Evolutionary conservation across 805 yeast genomes (phyloP), one percentile per base, ranked within the genome.

Genomic region (Ogataea ramenticola): DNA sequence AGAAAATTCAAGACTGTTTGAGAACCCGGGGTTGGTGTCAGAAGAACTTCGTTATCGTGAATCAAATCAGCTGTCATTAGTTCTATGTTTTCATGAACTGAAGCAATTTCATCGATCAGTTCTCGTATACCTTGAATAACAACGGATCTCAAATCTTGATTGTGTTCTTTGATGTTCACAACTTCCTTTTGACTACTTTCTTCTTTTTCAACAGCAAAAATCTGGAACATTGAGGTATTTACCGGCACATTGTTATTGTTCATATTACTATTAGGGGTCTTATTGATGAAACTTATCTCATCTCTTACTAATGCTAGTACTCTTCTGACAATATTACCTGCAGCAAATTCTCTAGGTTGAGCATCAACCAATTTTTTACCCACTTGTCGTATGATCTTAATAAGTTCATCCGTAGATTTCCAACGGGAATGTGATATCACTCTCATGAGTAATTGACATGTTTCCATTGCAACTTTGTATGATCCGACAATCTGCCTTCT

Each of bases 21-120:
- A 0, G 96, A 87, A 36, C 82, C 87, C 6, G 98, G 97, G 0
- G 98, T 89, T n/a, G 98, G 96, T 0, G 97, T 87, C 43, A 88
- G 68, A 37, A 86, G 64, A 20, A 86, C 75, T 61, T 86, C 93
- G 58, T 89, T 85, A 56, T 93, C 97, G 64, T 91, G 98, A 58
- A 93, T 88, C 68, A 93, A 73, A 58, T 93, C 99, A 32, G 83
- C 84, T 16, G 96, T 84, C 81, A 89, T 86, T 46, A 82, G 77
- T 63, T 89, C 96, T 35, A 93, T 82, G 45, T 91, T 91, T 54
- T 91, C 98, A 57, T 88, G 90, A 38, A 86, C 85, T 54, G 85
- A 85, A 21, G 84, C 75, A 43, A 93, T 85, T 64, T 93, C 99
- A 63, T 93, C 98, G 44, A 90, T 80, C 46, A 93, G 72, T 54